Evolutionary conservation across 2,329 filamentous ascomycete species (phyloP), one percentile per base, ranked within the genome.

Genomic region (Delphinella strobiligena): DNA sequence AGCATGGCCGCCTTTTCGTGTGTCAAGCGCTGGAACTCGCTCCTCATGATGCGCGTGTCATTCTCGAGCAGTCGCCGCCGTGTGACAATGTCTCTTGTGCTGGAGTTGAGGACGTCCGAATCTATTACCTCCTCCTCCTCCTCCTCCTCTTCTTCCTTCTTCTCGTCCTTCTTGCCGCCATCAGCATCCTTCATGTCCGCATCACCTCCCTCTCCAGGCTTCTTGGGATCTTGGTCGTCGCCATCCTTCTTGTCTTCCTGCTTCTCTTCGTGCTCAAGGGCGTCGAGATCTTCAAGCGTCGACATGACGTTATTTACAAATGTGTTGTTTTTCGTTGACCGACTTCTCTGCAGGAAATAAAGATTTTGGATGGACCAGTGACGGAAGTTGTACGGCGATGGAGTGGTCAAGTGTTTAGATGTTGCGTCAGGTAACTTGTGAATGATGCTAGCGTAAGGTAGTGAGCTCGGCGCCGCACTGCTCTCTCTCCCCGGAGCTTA

Each of bases 1-100:
- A 80, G 79, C 91, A 98, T 98, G 36, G 85, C 80, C 36, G 82
- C 78, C 68, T 94, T 94, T 67, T 98, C 91, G 56, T 98, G 91
- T 54, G 82, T 82, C 66, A 98, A 72, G 52, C 91, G 81, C 60
- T 94, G 88, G 54, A 78, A 87, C 64, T 98, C 91, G 71, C 87
- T 94, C 72, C 83, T 89, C 87, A 98, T 96, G 66, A 98, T 96
- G 55, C 91, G 77, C 55, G 91, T 83, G 64, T 98, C 91, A 64
- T 98, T 98, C 65, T 98, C 91, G 49, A 98, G 72, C 58, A 98
- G 74, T 56, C 88, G 80, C 69, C 80, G 83, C 62, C 91, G 78
- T 54, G 87, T 93, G 55, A 85, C 72, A 55, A 98, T 93, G 67
- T 98, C 91, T 68, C 86, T 79, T 68, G 91, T 96, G 70, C 82